Percentiles rank a stretch among this genome's conserved stretches.
These are phyloP conservation scores for slime mould (Dictyostelium discoideum) DNA, from an alignment of 78 protist genomes.

Conservation along the genomic window dicty_2.7 NC_007089.4:1924501-1925000, in stretches of 20 bases:
- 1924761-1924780: conserved; percentile 83
- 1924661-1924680: conserved; percentile 95
- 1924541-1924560: neutral
- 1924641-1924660: conserved; percentile 90
- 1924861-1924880: conserved; percentile 88
- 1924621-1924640: conserved; percentile 67
- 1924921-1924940: conserved; percentile 89
- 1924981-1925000: conserved; percentile 55
- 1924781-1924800: conserved; percentile 69
- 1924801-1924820: conserved; percentile 41
- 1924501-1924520: conserved; percentile 78
- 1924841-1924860: conserved; percentile 81
- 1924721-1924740: conserved; percentile 90
- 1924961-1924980: conserved; percentile 81
- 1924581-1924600: neutral
- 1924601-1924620: too few species aligned
- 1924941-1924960: conserved; percentile 87
- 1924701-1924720: conserved; percentile 77
- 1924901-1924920: conserved; percentile 91
- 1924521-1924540: conserved; percentile 27
- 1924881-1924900: conserved; percentile 93
- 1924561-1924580: neutral
- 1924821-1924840: conserved; percentile 56
- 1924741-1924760: conserved; percentile 76
- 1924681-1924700: conserved; percentile 87